Conservation (phyloP, 805 yeast genomes). For the Metschnikowia santaceciliae region DNA sequence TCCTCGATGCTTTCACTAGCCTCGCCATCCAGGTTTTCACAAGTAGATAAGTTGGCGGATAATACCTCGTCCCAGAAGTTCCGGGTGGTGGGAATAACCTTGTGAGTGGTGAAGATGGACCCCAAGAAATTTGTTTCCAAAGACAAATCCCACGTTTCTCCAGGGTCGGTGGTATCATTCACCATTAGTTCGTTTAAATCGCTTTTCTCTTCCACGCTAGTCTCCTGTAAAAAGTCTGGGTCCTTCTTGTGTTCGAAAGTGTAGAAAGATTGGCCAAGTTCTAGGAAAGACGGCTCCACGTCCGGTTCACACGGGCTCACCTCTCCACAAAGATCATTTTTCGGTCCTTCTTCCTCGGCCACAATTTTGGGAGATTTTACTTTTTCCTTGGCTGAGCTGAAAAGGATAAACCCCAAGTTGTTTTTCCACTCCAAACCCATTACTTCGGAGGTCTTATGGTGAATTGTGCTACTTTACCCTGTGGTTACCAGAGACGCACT, state of each 20-base stretch:
- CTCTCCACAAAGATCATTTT: background rate
- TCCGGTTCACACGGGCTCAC: background rate
- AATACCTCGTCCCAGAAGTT: constrained; percentile 1
- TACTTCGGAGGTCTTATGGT: background rate
- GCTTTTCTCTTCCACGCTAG: background rate
- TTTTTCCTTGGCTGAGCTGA: background rate
- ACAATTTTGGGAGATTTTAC: background rate
- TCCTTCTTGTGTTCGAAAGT: background rate
- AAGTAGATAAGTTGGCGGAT: background rate
- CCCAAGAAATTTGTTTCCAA: constrained; percentile 2
- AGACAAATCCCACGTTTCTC: constrained; percentile 1
- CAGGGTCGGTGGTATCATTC: background rate
- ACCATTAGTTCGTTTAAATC: background rate
- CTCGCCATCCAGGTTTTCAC: background rate
- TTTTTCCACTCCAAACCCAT: constrained; percentile 3
- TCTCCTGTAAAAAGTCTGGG: background rate
- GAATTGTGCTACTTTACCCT: background rate
- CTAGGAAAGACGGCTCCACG: constrained; percentile 1
- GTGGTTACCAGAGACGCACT: background rate
- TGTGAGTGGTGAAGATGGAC: background rate
- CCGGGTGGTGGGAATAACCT: background rate
- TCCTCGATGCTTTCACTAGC: background rate
- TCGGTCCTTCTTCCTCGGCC: background rate
- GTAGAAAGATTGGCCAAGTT: background rate
- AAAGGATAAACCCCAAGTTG: background rate